Evolutionary conservation across 106 monocot genomes (phyloP), one percentile per base, ranked within the genome.

Genomic region (Platanthera guangdongensis): DNA sequence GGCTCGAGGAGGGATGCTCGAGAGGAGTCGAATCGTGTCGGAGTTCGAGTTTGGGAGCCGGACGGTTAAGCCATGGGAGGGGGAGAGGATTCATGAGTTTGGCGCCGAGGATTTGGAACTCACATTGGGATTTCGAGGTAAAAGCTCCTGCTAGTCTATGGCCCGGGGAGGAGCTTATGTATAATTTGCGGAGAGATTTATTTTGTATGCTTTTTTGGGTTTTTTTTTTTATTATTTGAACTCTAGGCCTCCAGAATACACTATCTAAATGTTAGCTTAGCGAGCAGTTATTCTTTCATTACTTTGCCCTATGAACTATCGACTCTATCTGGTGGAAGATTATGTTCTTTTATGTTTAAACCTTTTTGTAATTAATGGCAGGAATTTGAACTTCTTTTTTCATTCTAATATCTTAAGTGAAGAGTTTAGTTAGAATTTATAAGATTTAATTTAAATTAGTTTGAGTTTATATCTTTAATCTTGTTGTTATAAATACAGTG

Each of bases 11-110:
- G 78, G 70, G 15, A 72, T 78, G 65, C 52, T 50, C 68, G 89
- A 82, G 16, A 76, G 47, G 67, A 76, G 71, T 25, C 51, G 83
- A 13, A 83, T 79, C 28, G 88, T 78, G 11, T 52, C 71, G 46
- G 95, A 93, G 48, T 95, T 95, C 72, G 90, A 93, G 72, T 96
- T 96, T 73, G 92, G 85, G 78, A 81, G 73, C 16, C 84, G 87
- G 47, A 84, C 73, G 46, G 95, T 95, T 62, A 96, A 82, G 80
- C 79, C 95, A 1, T 96, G 95, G 95, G 93, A 93, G 72, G 95
- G 95, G 46, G 95, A 96, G 86, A 87, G 81, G 85, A 93, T 93
- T 74, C 92, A 90, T 70, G 95, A 96, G 81, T 82, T 93, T 25
- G 90, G 69, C 1, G 89, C 84, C 4, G 93, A 90, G 21, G 93